These are phyloP conservation scores for Bruguiera hainesii DNA, from an alignment of 441 rosid genomes.

Conservation along the genomic window DNA sequence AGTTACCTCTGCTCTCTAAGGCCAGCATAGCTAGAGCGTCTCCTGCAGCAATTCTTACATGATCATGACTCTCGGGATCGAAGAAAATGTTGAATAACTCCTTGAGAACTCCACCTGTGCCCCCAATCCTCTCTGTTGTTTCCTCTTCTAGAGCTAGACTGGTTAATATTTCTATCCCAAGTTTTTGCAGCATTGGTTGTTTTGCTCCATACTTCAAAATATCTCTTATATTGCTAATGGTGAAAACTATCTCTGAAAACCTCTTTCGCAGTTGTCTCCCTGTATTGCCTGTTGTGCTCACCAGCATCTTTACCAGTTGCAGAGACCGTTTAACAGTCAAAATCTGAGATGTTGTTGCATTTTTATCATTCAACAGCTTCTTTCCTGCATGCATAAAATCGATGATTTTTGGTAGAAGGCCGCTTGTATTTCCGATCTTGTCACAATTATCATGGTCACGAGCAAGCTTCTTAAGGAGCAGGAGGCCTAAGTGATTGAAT, in stretches of 20 bases:
- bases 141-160: constrained; percentile 65
- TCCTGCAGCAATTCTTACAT: constrained; percentile 68
- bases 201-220: constrained; percentile 60
- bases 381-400: constrained; percentile 68
- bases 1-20: constrained; percentile 66
- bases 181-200: constrained; percentile 62
- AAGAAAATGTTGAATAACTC: constrained; percentile 78
- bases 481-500: constrained; percentile 78
- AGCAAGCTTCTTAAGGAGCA: constrained; percentile 74
- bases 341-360: constrained; percentile 49
- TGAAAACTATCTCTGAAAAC: constrained; percentile 84
- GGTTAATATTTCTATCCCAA: constrained; percentile 66
- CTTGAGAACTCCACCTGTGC: constrained; percentile 75
- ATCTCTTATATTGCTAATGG: constrained; percentile 75
- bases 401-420: constrained; percentile 82
- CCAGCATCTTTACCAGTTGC: constrained; percentile 81
- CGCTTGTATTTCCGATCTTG: constrained; percentile 88
- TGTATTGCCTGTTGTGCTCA: constrained; percentile 69
- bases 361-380: constrained; percentile 46
- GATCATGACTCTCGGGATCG: constrained; percentile 34
- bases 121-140: constrained; percentile 81
- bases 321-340: constrained; percentile 70
- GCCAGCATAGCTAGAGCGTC: constrained; percentile 88
- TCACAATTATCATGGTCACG: constrained; percentile 90
- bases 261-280: constrained; percentile 72